Conservation (phyloP, 139 green algal genomes). For the Chlorella vulgaris region DNA sequence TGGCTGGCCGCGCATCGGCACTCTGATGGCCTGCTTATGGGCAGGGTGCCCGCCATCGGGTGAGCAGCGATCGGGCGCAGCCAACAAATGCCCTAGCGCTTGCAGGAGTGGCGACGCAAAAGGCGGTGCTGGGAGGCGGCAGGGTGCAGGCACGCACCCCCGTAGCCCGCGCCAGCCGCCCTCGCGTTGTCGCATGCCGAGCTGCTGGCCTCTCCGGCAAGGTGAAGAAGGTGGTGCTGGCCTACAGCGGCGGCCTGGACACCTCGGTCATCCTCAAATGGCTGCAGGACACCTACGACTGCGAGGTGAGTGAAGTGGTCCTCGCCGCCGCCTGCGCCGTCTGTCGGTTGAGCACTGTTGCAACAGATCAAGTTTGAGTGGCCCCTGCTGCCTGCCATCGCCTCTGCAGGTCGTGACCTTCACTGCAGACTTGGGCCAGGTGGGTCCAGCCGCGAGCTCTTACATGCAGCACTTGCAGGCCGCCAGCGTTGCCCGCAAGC, state of each 20-base stretch:
- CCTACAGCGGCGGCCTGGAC: conserved; percentile 86
- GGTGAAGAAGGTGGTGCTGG: conserved; percentile 94
- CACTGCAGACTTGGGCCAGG: conserved; percentile 96
- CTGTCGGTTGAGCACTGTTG: too few species aligned
- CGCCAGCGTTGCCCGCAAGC: too few species aligned
- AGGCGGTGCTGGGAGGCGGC: conserved; percentile 14
- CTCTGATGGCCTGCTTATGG: too few species aligned
- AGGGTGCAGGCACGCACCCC: not conserved
- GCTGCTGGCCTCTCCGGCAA: conserved; percentile 1
- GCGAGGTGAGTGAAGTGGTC: conserved; percentile 74
- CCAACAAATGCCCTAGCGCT: not conserved
- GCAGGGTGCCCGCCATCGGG: too few species aligned
- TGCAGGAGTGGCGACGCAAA: conserved; percentile 8
- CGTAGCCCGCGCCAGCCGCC: not conserved
- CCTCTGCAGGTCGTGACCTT: conserved; percentile 85
- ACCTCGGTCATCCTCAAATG: conserved; percentile 99
- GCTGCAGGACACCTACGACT: conserved; percentile 96
- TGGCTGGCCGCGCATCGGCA: too few species aligned
- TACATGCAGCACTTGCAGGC: not conserved
- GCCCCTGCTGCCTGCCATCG: too few species aligned
- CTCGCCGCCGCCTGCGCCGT: too few species aligned
- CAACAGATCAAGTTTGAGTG: too few species aligned
- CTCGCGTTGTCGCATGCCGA: not conserved
- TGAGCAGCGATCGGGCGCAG: too few species aligned
- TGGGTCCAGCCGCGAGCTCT: not conserved